A percentile compares a stretch with the other conserved stretches of the same genome.
These are phyloP conservation scores for Artemisia argyi DNA, from an alignment of 129 eudicot species.

Conservation along the genomic window DNA sequence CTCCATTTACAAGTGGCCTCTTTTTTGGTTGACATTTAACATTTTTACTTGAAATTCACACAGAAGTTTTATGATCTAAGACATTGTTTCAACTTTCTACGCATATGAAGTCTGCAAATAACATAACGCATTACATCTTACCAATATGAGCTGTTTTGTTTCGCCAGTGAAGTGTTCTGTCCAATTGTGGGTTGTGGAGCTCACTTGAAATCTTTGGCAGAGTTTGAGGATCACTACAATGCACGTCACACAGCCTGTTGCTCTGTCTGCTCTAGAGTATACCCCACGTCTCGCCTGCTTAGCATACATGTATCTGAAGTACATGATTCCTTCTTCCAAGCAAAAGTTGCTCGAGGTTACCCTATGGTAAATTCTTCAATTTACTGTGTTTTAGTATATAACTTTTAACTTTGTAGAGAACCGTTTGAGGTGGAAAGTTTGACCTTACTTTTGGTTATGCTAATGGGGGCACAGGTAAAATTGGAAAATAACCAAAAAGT, in stretches of 20 bases:
- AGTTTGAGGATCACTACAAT: constrained; percentile 86
- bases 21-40: too few species aligned
- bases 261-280: constrained; percentile 85
- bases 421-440: neutral
- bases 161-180: constrained; percentile 62
- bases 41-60: neutral
- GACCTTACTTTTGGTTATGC: neutral
- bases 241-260: constrained; percentile 90
- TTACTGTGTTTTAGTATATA: neutral
- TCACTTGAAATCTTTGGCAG: constrained; percentile 59
- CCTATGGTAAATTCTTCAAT: constrained; percentile 57
- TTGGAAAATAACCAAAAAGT: neutral
- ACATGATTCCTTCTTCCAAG: constrained; percentile 95
- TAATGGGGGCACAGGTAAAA: neutral
- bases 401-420: neutral
- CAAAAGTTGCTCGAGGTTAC: constrained; percentile 90
- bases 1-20: too few species aligned
- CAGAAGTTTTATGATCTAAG: neutral
- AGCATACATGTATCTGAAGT: constrained; percentile 87
- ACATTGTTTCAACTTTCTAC: neutral
- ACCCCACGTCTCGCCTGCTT: constrained; percentile 91
- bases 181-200: constrained; percentile 92
- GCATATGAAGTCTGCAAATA: neutral
- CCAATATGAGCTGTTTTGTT: constrained; percentile 14
- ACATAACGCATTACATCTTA: neutral